phyloP scores from a whole-genome alignment of 2,329 filamentous ascomycete species.

The Neofusicoccum sp. region DNA sequence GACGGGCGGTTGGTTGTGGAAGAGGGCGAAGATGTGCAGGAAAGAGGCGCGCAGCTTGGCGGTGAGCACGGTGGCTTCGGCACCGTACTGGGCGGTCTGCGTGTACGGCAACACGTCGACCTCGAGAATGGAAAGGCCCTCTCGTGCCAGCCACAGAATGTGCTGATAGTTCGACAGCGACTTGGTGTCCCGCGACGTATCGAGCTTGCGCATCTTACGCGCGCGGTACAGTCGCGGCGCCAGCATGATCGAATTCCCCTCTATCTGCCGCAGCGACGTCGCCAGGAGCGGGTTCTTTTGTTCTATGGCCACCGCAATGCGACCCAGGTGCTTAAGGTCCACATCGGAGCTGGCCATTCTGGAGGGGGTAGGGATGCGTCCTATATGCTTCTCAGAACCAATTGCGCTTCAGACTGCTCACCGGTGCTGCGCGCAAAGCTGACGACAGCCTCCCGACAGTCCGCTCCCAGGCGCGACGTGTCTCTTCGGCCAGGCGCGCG shows the following conservation, averaged over 20 bases:
- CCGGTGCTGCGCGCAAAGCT: background rate
- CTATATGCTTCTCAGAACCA: background rate
- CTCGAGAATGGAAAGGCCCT: constrained; percentile 86
- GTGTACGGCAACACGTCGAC: constrained; percentile 75
- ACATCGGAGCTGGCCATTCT: constrained; percentile 94
- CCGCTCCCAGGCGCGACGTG: background rate
- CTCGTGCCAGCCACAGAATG: constrained; percentile 93
- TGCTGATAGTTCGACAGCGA: constrained; percentile 84
- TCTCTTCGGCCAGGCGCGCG: background rate
- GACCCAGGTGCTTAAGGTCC: constrained; percentile 94
- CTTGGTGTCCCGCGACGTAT: constrained; percentile 74
- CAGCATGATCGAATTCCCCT: constrained; percentile 87
- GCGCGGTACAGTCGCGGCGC: constrained; percentile 81
- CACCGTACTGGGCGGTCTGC: constrained; percentile 71
- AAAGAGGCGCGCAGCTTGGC: constrained; percentile 93
- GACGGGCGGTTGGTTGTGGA: constrained; percentile 86
- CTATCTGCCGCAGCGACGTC: constrained; percentile 82
- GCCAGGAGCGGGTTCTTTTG: constrained; percentile 78
- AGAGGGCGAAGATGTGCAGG: constrained; percentile 94
- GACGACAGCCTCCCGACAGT: background rate
- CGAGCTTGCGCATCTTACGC: constrained; percentile 79
- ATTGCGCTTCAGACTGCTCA: background rate
- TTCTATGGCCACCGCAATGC: constrained; percentile 79
- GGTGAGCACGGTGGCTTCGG: constrained; percentile 83
- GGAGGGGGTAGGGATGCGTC: constrained; percentile 27